These are phyloP conservation scores for Megacollybia platyphylla DNA, from an alignment of 1,284 basidiomycete species.

Conservation along the genomic window DNA sequence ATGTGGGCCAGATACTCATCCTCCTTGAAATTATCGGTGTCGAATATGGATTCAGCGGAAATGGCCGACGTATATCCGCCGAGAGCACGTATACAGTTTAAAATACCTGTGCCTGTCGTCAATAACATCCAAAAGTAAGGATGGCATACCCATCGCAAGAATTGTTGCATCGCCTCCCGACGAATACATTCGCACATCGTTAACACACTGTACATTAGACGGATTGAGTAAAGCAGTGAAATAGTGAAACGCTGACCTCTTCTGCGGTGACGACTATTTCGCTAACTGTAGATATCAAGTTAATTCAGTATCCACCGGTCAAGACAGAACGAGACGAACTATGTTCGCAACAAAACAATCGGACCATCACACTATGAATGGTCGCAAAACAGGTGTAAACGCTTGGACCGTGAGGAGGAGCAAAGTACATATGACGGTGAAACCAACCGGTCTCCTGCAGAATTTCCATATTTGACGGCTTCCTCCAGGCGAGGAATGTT, in stretches of 20 bases:
- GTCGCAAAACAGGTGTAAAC: slow-evolving; percentile 48
- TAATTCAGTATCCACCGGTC: slow-evolving; percentile 1
- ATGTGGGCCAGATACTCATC: slow-evolving; percentile 33
- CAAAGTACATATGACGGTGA: background rate
- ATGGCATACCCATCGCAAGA: slow-evolving; percentile 32
- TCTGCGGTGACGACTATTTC: slow-evolving; percentile 48
- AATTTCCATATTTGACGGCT: slow-evolving; percentile 50
- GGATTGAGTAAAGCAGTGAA: background rate
- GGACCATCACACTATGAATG: slow-evolving; percentile 37
- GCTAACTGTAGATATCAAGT: slow-evolving; percentile 25
- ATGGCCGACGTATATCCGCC: slow-evolving; percentile 41
- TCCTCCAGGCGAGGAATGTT: slow-evolving; percentile 49
- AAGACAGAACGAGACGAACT: slow-evolving; percentile 21
- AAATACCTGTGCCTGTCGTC: slow-evolving; percentile 22
- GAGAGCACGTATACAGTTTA: slow-evolving; percentile 50
- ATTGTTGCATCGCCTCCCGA: slow-evolving; percentile 40
- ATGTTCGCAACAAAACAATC: slow-evolving; percentile 52
- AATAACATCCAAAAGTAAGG: background rate
- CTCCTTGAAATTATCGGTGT: slow-evolving; percentile 50
- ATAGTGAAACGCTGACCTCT: slow-evolving; percentile 27
- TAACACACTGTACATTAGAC: slow-evolving; percentile 26
- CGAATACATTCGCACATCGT: slow-evolving; percentile 43
- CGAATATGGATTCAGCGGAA: slow-evolving; percentile 38
- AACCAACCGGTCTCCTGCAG: slow-evolving; percentile 52
- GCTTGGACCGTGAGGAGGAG: slow-evolving; percentile 16